Percentiles rank a stretch among this genome's conserved stretches.
Conservation (phyloP, 441 rosid species). For the Erysimum cheiri region DNA sequence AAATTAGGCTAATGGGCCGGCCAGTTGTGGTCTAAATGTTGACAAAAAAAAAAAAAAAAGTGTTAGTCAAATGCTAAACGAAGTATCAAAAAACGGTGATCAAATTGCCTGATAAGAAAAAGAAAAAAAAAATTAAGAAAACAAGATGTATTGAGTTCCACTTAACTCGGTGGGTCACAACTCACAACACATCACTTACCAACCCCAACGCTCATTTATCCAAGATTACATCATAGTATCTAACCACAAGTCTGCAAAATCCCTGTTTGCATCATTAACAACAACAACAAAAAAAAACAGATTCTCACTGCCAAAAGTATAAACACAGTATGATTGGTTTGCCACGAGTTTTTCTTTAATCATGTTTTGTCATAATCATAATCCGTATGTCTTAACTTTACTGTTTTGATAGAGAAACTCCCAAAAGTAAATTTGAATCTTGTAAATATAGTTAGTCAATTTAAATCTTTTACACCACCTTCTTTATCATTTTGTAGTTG, state of each 20-base stretch:
- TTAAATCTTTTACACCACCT: background rate
- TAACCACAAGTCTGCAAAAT: constrained; percentile 27
- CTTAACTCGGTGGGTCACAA: constrained; percentile 24
- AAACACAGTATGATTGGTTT: constrained; percentile 38
- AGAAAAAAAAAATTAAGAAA: too few relatives aligned
- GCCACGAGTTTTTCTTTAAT: constrained; percentile 43
- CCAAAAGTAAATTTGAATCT: background rate
- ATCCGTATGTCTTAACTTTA: constrained; percentile 28
- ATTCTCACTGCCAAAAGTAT: constrained; percentile 36
- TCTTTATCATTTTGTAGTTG: background rate
- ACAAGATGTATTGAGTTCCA: background rate
- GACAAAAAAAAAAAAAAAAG: too few relatives aligned
- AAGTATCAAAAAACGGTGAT: background rate
- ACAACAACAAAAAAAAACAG: background rate
- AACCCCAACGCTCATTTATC: constrained; percentile 14
- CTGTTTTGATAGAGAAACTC: constrained; percentile 10
- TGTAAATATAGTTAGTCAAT: background rate
- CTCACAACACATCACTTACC: constrained; percentile 25
- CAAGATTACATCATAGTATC: constrained; percentile 34
- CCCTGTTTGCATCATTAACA: constrained; percentile 17
- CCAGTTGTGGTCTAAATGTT: too few relatives aligned
- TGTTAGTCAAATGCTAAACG: background rate
- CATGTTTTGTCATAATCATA: constrained; percentile 31
- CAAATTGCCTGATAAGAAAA: background rate
- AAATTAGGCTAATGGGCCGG: too few relatives aligned